A percentile compares a stretch with the other conserved stretches of the same genome.
Evolutionary conservation across 768 basidiomycete species (phyloP).

Genomic region (Naganishia vishniacii): DNA sequence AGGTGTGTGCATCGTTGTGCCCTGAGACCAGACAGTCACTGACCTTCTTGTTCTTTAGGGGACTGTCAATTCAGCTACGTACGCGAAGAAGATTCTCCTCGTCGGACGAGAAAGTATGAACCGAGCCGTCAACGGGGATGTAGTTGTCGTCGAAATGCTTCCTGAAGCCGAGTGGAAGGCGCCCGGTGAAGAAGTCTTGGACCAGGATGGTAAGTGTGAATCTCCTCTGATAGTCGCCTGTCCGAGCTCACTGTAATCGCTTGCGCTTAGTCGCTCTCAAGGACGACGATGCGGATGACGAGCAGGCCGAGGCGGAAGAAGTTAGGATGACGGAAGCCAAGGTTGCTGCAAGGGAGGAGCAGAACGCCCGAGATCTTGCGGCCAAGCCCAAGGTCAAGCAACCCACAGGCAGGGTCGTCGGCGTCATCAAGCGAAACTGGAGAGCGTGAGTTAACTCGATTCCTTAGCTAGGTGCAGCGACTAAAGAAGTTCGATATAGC

Average conservation of each 20-base stretch:
- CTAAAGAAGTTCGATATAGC: too few species aligned
- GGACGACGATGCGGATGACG: slow-evolving; percentile 77
- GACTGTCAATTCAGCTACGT: slow-evolving; percentile 67
- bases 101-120: slow-evolving; percentile 92
- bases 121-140: slow-evolving; percentile 84
- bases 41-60: slow-evolving; percentile 55
- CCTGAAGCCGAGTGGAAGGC: slow-evolving; percentile 85
- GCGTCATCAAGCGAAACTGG: slow-evolving; percentile 93
- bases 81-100: slow-evolving; percentile 72
- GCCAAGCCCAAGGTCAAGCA: slow-evolving; percentile 54
- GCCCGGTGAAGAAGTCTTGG: slow-evolving; percentile 83
- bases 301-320: slow-evolving; percentile 54
- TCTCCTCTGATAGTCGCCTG: background rate
- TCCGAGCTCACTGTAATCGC: background rate
- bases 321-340: slow-evolving; percentile 48
- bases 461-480: too few species aligned
- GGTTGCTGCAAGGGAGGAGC: slow-evolving; percentile 52
- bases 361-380: slow-evolving; percentile 42
- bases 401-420: slow-evolving; percentile 86
- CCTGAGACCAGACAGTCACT: background rate
- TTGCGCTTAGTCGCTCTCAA: slow-evolving; percentile 62
- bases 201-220: slow-evolving; percentile 68
- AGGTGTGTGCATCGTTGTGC: slow-evolving; percentile 54
- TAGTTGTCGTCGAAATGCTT: slow-evolving; percentile 85
- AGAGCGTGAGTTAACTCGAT: slow-evolving; percentile 61